A percentile compares a stretch with the other conserved stretches of the same genome.
These are phyloP conservation scores for Eustoma russellianum DNA, from an alignment of 257 asterid genomes.

Conservation along the genomic window DNA sequence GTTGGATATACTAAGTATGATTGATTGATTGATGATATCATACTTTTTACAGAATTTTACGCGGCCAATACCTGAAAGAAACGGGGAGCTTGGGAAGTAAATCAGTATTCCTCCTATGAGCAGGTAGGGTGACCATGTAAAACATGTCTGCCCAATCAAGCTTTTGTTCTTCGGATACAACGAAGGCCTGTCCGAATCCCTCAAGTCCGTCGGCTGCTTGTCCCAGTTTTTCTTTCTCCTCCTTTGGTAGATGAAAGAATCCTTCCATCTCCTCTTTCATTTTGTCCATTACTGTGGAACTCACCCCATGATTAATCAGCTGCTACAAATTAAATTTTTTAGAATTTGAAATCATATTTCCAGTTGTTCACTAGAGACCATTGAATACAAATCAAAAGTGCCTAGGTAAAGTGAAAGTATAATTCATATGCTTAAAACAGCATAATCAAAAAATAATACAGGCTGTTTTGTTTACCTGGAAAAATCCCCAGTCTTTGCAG, in stretches of 20 bases:
- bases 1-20: no score
- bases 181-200: constrained; percentile 3
- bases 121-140: constrained; percentile 4
- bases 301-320: constrained; percentile 10
- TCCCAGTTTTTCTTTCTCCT: constrained; percentile 3
- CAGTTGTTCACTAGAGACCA: no score
- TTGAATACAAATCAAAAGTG: no score
- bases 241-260: constrained; percentile 1
- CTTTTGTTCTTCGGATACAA: constrained; percentile 7
- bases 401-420: no score
- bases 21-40: no score
- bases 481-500: constrained; percentile 49
- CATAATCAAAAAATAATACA: no score
- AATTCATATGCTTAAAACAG: no score
- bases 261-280: not conserved
- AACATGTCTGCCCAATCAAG: constrained; percentile 13
- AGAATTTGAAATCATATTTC: no score
- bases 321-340: not conserved
- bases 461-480: constrained; percentile 25
- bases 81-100: constrained; percentile 4
- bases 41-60: no score
- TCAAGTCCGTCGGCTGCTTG: constrained; percentile 2
- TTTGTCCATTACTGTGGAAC: constrained; percentile 2
- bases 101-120: constrained; percentile 5
- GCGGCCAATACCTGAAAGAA: not conserved